Evolutionary conservation across 768 basidiomycete species (phyloP), one percentile per base, ranked within the genome.

Genomic region (Kwoniella sp.): DNA sequence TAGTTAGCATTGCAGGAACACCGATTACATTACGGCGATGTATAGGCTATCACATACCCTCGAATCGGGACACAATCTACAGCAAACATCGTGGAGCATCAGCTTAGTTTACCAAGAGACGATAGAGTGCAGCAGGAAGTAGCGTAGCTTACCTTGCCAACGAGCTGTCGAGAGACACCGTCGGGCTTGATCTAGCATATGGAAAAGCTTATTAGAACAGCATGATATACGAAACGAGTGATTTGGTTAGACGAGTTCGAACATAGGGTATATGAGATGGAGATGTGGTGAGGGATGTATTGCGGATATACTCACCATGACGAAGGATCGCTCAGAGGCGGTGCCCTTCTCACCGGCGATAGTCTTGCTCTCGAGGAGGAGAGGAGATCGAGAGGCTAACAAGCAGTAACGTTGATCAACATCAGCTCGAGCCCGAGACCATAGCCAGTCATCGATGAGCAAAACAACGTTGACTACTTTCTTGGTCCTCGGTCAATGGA

Each of bases 121-220:
- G n/a, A n/a, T n/a, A n/a, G n/a, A n/a, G n/a, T n/a, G n/a, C n/a
- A n/a, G n/a, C n/a, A n/a, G n/a, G n/a, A n/a, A n/a, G n/a, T n/a
- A n/a, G n/a, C n/a, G n/a, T n/a, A 19, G 53, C 68, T 63, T 2
- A 73, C 72, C 72, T 76, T 77, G 54, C 75, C 75, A 50, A 77
- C 75, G 29, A 77, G 67, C 60, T 77, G 75, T 24, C 75, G 55
- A 30, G 70, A 72, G 15, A 77, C 75, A 59, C 75, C 75, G 48
- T 77, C 75, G 8, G 75, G 75, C 65, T 77, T 76, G 74, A 76
- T 76, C 73, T 74, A n/a, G n/a, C n/a, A n/a, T n/a, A n/a, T n/a
- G n/a, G n/a, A n/a, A n/a, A n/a, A n/a, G n/a, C n/a, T n/a, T n/a
- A n/a, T n/a, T n/a, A n/a, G n/a, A n/a, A n/a, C n/a, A n/a, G n/a